Conservation (phyloP, 768 basidiomycete species). For the Hydnum rufescens region DNA sequence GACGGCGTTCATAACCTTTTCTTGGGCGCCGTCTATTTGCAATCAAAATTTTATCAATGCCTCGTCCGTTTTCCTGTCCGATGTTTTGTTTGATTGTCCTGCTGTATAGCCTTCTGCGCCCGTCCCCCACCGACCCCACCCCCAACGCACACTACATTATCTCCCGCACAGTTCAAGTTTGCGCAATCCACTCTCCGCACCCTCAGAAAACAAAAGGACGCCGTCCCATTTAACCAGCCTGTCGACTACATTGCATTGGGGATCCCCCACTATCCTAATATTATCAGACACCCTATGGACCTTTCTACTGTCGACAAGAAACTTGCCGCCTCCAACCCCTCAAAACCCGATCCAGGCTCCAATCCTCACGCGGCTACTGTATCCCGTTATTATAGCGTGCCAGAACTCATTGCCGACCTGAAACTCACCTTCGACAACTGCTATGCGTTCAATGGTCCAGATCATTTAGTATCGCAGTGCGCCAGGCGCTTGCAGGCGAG, state of each 20-base stretch:
- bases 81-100: not conserved
- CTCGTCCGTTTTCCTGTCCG: not conserved
- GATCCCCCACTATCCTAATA: constrained; percentile 64
- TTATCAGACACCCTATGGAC: constrained; percentile 90
- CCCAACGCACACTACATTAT: constrained; percentile 24
- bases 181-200: constrained; percentile 55
- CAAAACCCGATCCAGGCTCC: constrained; percentile 50
- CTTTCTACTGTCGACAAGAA: constrained; percentile 83
- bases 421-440: constrained; percentile 79
- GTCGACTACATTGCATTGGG: constrained; percentile 61
- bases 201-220: constrained; percentile 74
- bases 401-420: constrained; percentile 73
- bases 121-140: not conserved
- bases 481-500: constrained; percentile 65
- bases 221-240: constrained; percentile 60
- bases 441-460: constrained; percentile 79
- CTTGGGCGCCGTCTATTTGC: not conserved
- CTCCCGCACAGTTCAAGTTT: constrained; percentile 56
- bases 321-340: constrained; percentile 54
- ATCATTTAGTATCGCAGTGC: constrained; percentile 59
- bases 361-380: constrained; percentile 24
- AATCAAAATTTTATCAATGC: not conserved
- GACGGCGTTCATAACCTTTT: not conserved
- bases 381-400: constrained; percentile 55
- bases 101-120: not conserved